Conservation (phyloP, 495 filamentous ascomycete species). For the Penicillium chermesinum region DNA sequence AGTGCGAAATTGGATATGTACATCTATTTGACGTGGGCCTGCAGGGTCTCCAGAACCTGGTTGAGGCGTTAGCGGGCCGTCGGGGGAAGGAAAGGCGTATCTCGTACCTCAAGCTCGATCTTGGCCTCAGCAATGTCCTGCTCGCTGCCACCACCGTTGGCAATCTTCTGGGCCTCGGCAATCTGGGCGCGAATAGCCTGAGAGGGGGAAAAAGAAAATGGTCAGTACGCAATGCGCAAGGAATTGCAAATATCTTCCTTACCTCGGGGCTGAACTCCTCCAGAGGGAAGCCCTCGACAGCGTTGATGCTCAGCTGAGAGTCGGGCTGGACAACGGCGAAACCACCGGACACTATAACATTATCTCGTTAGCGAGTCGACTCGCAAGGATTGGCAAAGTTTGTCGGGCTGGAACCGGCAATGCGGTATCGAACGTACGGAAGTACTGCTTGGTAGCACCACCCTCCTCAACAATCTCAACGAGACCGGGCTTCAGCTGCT, state of each 20-base stretch:
- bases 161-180: conserved; percentile 91
- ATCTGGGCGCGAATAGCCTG: conserved; percentile 56
- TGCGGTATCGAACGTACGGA: conserved; percentile 65
- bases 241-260: conserved; percentile 43
- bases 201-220: no score
- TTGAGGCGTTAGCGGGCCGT: neutral
- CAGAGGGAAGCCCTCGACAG: conserved; percentile 86
- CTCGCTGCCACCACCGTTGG: conserved; percentile 84
- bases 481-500: conserved; percentile 95
- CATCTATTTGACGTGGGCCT: conserved; percentile 68
- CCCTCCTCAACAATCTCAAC: conserved; percentile 94
- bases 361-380: conserved; percentile 18
- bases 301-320: conserved; percentile 94
- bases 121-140: conserved; percentile 97
- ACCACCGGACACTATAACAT: conserved; percentile 76
- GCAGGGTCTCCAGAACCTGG: conserved; percentile 69
- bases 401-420: neutral
- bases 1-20: conserved; percentile 41
- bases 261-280: conserved; percentile 93
- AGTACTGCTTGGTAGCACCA: conserved; percentile 92
- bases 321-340: conserved; percentile 96
- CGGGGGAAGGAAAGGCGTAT: conserved; percentile 1
- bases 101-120: conserved; percentile 95
- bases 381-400: neutral
- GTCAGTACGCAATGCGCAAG: conserved; percentile 1